These are phyloP conservation scores for Trichoderma aggressivum DNA, from an alignment of 2,329 filamentous ascomycete genomes.

Conservation along the genomic window DNA sequence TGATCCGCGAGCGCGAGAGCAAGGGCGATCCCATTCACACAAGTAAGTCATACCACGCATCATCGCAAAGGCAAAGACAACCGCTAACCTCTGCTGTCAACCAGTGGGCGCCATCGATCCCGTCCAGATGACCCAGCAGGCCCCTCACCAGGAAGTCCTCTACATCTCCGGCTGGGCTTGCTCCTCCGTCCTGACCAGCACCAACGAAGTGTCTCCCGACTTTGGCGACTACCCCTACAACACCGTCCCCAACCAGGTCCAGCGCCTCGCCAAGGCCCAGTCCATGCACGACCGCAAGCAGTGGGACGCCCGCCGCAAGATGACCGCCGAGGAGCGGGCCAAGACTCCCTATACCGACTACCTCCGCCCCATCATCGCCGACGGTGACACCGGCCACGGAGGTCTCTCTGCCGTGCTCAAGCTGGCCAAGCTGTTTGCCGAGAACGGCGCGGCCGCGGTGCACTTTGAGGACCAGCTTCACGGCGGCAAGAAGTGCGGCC, in stretches of 20 bases:
- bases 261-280: constrained; percentile 93
- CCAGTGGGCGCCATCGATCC: constrained; percentile 95
- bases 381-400: constrained; percentile 94
- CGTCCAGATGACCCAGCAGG: constrained; percentile 99
- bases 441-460: constrained; percentile 92
- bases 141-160: constrained; percentile 89
- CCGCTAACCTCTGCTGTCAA: not conserved
- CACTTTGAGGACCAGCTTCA: constrained; percentile 98
- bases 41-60: no score
- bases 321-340: constrained; percentile 69
- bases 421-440: constrained; percentile 93
- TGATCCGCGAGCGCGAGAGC: constrained; percentile 73
- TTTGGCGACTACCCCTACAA: constrained; percentile 99
- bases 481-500: constrained; percentile 97
- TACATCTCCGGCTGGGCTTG: constrained; percentile 98
- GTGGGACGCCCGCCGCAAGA: constrained; percentile 78
- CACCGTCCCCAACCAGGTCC: constrained; percentile 96
- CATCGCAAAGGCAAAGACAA: no score
- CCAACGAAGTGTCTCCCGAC: constrained; percentile 95
- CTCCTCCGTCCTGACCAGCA: constrained; percentile 85
- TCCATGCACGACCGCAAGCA: constrained; percentile 96
- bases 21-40: constrained; percentile 90
- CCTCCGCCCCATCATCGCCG: constrained; percentile 88
- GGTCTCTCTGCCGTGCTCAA: constrained; percentile 91
- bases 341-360: constrained; percentile 85